Evolutionary conservation across 108 stramenopile genomes (phyloP), one percentile per base, ranked within the genome.

Genomic region (Cyclotella choctawhatcheeana): DNA sequence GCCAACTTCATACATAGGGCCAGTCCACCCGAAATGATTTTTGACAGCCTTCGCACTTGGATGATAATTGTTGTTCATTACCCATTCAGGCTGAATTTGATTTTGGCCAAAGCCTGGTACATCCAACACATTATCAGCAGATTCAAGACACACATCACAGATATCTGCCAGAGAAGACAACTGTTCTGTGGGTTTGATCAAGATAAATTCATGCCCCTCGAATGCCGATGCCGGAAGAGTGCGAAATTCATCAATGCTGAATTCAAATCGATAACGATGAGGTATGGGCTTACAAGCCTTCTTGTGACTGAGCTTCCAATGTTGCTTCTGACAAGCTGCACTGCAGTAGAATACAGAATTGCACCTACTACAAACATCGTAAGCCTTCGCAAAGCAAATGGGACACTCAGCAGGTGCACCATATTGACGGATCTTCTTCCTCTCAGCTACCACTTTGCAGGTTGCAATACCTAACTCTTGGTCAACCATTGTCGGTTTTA

Each of bases 321-420:
- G 64, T 16, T 29, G 3, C 3, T 45, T 64, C 27, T 64, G 64
- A 25, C 64, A 64, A 27, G 1, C 64, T 64, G n/a, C 64, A 1
- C 64, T n/a, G 33, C 64, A 64, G 17, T 64, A 64, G 17, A n/a
- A 64, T 27, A 64, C 64, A 44, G 64, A 64, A 17, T 47, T 22
- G 43, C 64, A 64, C 47, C 44, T 64, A 26, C 45, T 16, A 17
- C 64, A 64, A 31, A 31, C 48, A 29, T 30, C 10, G 17, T 16
- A 25, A 8, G 64, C 64, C 3, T 40, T 29, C 21, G 20, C 45
- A 29, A 64, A 64, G 45, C 64, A 64, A 27, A 64, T 48, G n/a
- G 64, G 64, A 48, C 64, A 64, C 4, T 64, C 64, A n/a, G 64
- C 64, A 0, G 64, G 44, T 18, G 45, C 26, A 64, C 64, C 64